Percentiles rank a stretch among this genome's conserved stretches.
phyloP scores from a whole-genome alignment of 2,329 filamentous ascomycete species.

The Drechslerella dactyloides region DNA sequence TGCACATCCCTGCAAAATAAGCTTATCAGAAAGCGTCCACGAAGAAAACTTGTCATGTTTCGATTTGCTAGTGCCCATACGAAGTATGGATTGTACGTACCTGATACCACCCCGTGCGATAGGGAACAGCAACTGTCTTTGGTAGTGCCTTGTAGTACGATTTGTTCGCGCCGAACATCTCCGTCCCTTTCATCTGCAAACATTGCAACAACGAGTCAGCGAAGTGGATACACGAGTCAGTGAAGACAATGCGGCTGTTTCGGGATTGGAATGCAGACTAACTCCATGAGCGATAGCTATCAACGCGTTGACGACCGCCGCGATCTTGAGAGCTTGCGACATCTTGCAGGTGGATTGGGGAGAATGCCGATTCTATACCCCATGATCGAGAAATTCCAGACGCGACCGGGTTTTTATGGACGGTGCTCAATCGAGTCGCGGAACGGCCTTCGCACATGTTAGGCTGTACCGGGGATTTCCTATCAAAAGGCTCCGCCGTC shows the following conservation, averaged over 20 bases:
- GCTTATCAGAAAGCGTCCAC: background rate
- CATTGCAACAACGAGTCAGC: no score
- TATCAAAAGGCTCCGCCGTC: no score
- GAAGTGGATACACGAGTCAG: background rate
- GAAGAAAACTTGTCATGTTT: background rate
- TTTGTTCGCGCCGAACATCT: constrained; percentile 18
- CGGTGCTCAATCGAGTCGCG: no score
- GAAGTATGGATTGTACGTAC: constrained; percentile 5
- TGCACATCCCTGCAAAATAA: constrained; percentile 23
- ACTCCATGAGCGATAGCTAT: constrained; percentile 32
- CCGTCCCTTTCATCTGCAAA: constrained; percentile 21
- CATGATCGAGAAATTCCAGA: background rate
- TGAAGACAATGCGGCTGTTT: background rate
- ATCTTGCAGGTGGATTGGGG: constrained; percentile 7
- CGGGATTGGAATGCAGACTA: background rate
- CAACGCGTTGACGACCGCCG: constrained; percentile 24
- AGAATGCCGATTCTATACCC: background rate
- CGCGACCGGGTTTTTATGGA: background rate
- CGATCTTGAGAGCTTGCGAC: constrained; percentile 20
- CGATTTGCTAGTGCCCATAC: background rate
- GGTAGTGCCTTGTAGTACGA: constrained; percentile 16
- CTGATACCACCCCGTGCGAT: constrained; percentile 36
- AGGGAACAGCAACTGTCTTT: constrained; percentile 20
- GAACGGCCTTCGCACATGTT: no score
- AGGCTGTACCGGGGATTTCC: no score